Conservation (phyloP, 2,329 filamentous ascomycete genomes). For the Alternaria sp. region DNA sequence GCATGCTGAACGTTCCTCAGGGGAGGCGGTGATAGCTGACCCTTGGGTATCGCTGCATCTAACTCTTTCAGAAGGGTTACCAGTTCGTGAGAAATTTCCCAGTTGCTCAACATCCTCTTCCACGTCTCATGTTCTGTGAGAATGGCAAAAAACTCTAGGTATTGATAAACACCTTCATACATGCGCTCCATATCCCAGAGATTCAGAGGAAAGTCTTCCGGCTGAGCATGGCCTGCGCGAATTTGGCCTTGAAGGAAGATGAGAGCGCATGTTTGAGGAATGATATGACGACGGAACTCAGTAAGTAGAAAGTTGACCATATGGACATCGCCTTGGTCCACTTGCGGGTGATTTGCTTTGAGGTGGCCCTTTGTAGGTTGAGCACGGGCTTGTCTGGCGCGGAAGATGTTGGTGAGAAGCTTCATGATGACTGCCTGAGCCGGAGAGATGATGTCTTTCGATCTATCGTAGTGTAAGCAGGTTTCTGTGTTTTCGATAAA, state of each 20-base stretch:
- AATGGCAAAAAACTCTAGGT: slow-evolving; percentile 91
- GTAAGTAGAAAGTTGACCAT: slow-evolving; percentile 90
- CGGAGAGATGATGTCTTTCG: slow-evolving; percentile 95
- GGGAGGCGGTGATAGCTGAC: slow-evolving; percentile 65
- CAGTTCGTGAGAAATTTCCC: slow-evolving; percentile 90
- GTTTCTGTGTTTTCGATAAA: rapidly evolving
- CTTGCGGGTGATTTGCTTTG: slow-evolving; percentile 57
- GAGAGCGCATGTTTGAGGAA: slow-evolving; percentile 91
- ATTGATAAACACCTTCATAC: slow-evolving; percentile 93
- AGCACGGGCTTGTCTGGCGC: slow-evolving; percentile 60
- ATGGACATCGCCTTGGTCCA: slow-evolving; percentile 67
- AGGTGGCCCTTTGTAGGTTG: slow-evolving; percentile 49
- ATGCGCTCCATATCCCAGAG: slow-evolving; percentile 98
- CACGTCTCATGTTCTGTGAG: slow-evolving; percentile 85
- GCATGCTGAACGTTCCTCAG: slow-evolving; percentile 49
- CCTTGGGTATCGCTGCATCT: slow-evolving; percentile 84
- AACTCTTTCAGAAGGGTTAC: slow-evolving; percentile 86
- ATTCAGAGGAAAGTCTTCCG: slow-evolving; percentile 91
- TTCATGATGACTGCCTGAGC: slow-evolving; percentile 93
- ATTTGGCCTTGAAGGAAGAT: slow-evolving; percentile 95
- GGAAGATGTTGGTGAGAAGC: slow-evolving; percentile 88
- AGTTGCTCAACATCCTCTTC: slow-evolving; percentile 85
- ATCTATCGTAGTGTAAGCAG: slow-evolving; percentile 49
- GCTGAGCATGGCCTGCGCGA: slow-evolving; percentile 74
- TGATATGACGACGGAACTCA: slow-evolving; percentile 89